phyloP scores from a whole-genome alignment of 2,329 filamentous ascomycete species.

The Neoarthrinium moseri region DNA sequence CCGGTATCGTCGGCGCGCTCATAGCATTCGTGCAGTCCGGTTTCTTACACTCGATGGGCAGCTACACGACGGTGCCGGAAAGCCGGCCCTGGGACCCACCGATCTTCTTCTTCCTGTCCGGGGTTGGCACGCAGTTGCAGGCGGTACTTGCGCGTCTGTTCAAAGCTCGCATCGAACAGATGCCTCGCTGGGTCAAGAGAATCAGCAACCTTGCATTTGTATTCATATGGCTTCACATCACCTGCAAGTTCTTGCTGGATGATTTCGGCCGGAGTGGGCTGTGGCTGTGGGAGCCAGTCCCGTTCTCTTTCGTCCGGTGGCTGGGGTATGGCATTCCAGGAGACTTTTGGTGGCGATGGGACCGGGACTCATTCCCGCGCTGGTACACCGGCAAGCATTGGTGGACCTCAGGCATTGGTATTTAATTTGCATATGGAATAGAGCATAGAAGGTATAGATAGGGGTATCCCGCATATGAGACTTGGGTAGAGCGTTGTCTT shows the following conservation, averaged over 20 bases:
- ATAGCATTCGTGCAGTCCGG: conserved; percentile 67
- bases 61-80: conserved; percentile 59
- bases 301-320: conserved; percentile 67
- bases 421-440: too few relatives aligned
- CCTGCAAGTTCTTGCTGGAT: conserved; percentile 65
- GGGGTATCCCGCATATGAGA: too few relatives aligned
- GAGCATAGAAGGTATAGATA: too few relatives aligned
- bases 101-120: conserved; percentile 72
- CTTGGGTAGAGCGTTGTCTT: too few relatives aligned
- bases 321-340: conserved; percentile 61
- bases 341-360: conserved; percentile 69
- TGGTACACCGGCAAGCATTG: conserved; percentile 63
- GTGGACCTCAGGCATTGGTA: conserved; percentile 48
- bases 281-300: conserved; percentile 82
- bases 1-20: conserved; percentile 33
- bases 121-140: conserved; percentile 64
- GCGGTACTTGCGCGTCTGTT: conserved; percentile 19
- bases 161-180: neutral
- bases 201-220: conserved; percentile 62
- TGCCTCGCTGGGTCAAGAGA: conserved; percentile 47
- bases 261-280: conserved; percentile 73
- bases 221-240: conserved; percentile 66
- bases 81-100: conserved; percentile 53
- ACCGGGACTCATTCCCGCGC: conserved; percentile 45
- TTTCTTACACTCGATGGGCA: conserved; percentile 69